phyloP scores from a whole-genome alignment of 1,284 basidiomycete genomes.

The Neonothopanus nambi region DNA sequence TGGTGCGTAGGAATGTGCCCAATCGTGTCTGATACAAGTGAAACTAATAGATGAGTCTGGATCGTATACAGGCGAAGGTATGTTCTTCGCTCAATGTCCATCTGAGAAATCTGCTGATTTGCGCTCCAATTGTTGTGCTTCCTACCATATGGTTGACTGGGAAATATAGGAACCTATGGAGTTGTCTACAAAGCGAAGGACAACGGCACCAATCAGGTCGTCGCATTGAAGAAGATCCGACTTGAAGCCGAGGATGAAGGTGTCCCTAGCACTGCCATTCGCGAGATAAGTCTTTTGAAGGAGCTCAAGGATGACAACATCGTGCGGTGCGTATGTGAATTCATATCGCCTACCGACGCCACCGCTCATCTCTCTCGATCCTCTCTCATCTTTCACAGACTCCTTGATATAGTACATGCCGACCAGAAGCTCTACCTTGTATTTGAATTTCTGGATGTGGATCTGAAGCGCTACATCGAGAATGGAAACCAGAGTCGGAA shows the following conservation, averaged over 20 bases:
- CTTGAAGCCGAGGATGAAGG: slow-evolving; percentile 98
- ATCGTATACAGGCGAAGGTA: slow-evolving; percentile 54
- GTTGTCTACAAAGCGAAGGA: slow-evolving; percentile 95
- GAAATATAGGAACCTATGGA: slow-evolving; percentile 86
- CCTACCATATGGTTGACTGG: neutral
- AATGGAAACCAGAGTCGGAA: slow-evolving; percentile 72
- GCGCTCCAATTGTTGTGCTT: neutral
- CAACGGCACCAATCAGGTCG: slow-evolving; percentile 72
- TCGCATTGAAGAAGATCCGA: slow-evolving; percentile 97
- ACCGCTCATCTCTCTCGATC: slow-evolving; percentile 6
- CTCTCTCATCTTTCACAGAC: slow-evolving; percentile 45
- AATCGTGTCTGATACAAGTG: neutral
- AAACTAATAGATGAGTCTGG: neutral
- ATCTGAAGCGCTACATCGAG: slow-evolving; percentile 97
- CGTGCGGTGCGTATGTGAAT: slow-evolving; percentile 64
- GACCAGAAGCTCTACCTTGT: slow-evolving; percentile 97
- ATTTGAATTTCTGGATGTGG: slow-evolving; percentile 93
- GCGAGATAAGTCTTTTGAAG: slow-evolving; percentile 96
- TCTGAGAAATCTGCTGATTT: slow-evolving; percentile 4
- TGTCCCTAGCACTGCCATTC: slow-evolving; percentile 95
- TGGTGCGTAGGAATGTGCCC: slow-evolving; percentile 49
- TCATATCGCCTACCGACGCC: neutral
- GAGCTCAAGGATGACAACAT: slow-evolving; percentile 96
- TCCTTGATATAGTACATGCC: slow-evolving; percentile 96
- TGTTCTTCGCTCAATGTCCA: slow-evolving; percentile 17